Base-by-base conservation (phyloP, 805 yeast genomes). In the Zygotorulaspora danielsina region DNA sequence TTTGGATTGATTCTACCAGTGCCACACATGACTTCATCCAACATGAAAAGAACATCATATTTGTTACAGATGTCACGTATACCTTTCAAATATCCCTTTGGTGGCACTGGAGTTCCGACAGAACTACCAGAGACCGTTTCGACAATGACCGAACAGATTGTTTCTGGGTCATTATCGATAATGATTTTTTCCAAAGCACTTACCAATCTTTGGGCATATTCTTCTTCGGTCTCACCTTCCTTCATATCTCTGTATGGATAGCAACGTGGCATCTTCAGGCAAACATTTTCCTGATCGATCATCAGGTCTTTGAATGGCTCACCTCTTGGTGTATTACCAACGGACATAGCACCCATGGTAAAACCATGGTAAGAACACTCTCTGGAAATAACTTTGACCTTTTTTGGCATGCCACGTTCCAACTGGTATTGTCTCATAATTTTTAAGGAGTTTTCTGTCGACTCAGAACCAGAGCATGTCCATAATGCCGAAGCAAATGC, bases 401-500 rank as follows among this genome's bases (percentile, higher is more conserved):
- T 68, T 29, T 62, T 57, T 6, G 64, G 55, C 41, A 68, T 69
- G 24, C 71, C 71, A 17, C 57, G 64, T 52, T 72, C 76, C 34
- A 65, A 49, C 45, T 61, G 67, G 49, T 71, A 71, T 52, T 72
- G 76, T 48, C 65, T 62, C 19, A 76, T 74, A 44, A 79, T 74
- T 59, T 78, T 79, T 54, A 79, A 50, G 4, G 82, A 81, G 30
- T 78, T 80, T 55, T 79, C 85, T 54, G 76, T 79, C 22, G 82
- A 76, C 58, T 79, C 85, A 19, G 83, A 68, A n/a, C 87, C 87
- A 6, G 81, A 73, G 47, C 78, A 74, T 41, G 75, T 70, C 61
- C 81, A 67, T 33, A 67, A 43, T 10, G 70, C 73, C 18, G 70
- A 61, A 3, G 59, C 48, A 43, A 68, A 69, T 6, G 62, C 68